A percentile compares a stretch with the other conserved stretches of the same genome.
Conservation (phyloP, 2,329 filamentous ascomycete species). For the Colletotrichum echinochloae region DNA sequence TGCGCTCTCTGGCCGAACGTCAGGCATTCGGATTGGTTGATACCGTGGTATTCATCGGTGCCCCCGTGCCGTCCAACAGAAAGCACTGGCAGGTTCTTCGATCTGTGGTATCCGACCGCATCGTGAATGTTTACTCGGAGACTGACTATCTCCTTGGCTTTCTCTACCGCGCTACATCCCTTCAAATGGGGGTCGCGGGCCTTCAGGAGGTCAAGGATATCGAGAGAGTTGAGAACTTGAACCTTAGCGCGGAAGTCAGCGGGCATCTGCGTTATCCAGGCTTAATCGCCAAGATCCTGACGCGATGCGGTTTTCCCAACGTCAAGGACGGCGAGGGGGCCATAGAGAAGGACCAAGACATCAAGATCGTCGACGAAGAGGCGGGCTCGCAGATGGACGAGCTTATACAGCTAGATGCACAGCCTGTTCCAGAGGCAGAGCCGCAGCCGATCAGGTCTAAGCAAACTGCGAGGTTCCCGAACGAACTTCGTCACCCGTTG, state of each 20-base stretch:
- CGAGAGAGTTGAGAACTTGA: slow-evolving; percentile 70
- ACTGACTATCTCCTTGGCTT: slow-evolving; percentile 91
- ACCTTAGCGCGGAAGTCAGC: slow-evolving; percentile 65
- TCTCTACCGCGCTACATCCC: slow-evolving; percentile 84
- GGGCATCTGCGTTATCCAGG: slow-evolving; percentile 66
- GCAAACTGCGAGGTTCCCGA: slow-evolving; percentile 28
- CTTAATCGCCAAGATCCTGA: slow-evolving; percentile 64
- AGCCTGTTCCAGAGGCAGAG: slow-evolving; percentile 29
- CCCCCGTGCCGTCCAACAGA: slow-evolving; percentile 78
- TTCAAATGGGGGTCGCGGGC: slow-evolving; percentile 86
- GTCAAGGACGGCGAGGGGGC: slow-evolving; percentile 56
- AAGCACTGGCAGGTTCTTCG: slow-evolving; percentile 82
- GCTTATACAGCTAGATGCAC: slow-evolving; percentile 59
- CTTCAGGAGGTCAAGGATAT: slow-evolving; percentile 79
- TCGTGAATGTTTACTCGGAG: slow-evolving; percentile 89
- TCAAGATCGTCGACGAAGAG: slow-evolving; percentile 50
- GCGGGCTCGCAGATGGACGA: slow-evolving; percentile 47
- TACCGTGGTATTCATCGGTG: slow-evolving; percentile 83
- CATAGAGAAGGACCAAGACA: slow-evolving; percentile 64
- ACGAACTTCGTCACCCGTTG: slow-evolving; percentile 36
- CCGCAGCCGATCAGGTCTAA: slow-evolving; percentile 42
- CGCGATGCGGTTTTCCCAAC: slow-evolving; percentile 63
- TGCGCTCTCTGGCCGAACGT: slow-evolving; percentile 80
- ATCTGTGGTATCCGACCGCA: slow-evolving; percentile 80
- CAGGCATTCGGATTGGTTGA: slow-evolving; percentile 88